These are phyloP conservation scores for Plenodomus tracheiphilus DNA, from an alignment of 2,329 filamentous ascomycete genomes.

Conservation along the genomic window DNA sequence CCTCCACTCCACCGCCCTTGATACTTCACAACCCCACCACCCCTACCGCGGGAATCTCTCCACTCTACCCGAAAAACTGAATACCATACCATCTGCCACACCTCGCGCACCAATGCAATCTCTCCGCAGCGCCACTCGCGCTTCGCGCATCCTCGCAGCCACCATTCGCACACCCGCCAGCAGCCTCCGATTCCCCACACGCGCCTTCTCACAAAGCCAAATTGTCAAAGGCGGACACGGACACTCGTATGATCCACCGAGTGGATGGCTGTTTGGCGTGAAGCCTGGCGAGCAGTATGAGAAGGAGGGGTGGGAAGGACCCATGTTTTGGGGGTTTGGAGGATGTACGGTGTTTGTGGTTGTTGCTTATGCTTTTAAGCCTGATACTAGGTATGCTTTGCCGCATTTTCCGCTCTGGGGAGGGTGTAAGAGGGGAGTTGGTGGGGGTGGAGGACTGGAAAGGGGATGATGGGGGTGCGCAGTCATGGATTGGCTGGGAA, in stretches of 20 bases:
- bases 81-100: constrained; percentile 3
- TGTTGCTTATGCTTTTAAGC: constrained; percentile 92
- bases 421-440: not conserved
- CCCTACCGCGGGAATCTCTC: not conserved
- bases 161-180: constrained; percentile 12
- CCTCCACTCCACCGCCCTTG: not conserved
- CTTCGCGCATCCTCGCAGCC: constrained; percentile 23
- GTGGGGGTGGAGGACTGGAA: not conserved
- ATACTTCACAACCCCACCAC: constrained; percentile 2
- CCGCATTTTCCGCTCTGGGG: not conserved
- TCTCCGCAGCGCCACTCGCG: constrained; percentile 28
- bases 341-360: constrained; percentile 73
- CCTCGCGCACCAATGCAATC: constrained; percentile 26
- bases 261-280: constrained; percentile 90
- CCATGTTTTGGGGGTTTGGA: constrained; percentile 84
- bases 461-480: not conserved
- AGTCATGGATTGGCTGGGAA: too few species aligned
- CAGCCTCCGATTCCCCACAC: not conserved
- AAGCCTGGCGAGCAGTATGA: constrained; percentile 94
- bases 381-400: constrained; percentile 85
- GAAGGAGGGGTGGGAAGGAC: constrained; percentile 93
- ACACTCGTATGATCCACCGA: constrained; percentile 84
- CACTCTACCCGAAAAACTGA: not conserved
- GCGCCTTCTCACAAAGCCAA: constrained; percentile 29
- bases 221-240: constrained; percentile 55